Conservation (phyloP, 176 grass and related monocot genomes). For the Musa beccarii region DNA sequence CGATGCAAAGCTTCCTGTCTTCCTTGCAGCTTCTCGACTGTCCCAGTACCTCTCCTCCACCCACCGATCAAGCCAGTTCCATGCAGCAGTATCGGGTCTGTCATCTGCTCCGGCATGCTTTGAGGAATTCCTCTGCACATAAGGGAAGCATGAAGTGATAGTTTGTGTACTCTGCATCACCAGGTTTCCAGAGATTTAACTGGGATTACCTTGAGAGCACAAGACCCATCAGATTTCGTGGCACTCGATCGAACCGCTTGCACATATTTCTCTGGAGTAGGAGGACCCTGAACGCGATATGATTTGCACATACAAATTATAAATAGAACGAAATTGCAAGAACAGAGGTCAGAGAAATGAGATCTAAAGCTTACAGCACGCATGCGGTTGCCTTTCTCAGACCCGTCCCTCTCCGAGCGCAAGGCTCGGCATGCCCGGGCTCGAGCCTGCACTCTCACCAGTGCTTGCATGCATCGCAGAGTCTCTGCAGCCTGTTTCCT, state of each 20-base stretch:
- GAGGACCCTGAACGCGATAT: constrained; percentile 29
- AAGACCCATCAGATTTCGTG: constrained; percentile 37
- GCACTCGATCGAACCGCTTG: constrained; percentile 21
- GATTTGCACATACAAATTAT: neutral
- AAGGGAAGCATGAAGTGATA: neutral
- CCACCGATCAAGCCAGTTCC: constrained; percentile 83
- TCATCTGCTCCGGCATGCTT: constrained; percentile 29
- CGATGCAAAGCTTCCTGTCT: neutral
- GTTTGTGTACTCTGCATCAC: no score
- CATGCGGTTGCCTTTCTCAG: neutral
- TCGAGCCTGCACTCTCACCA: constrained; percentile 65
- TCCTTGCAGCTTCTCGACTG: neutral
- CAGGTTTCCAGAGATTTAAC: neutral
- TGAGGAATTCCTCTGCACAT: constrained; percentile 35
- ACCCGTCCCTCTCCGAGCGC: constrained; percentile 23
- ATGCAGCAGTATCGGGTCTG: constrained; percentile 49
- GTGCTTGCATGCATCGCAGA: constrained; percentile 88
- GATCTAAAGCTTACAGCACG: neutral
- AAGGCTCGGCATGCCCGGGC: constrained; percentile 45
- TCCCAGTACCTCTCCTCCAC: constrained; percentile 62
- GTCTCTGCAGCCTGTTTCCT: constrained; percentile 88
- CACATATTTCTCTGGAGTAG: constrained; percentile 61
- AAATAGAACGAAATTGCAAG: neutral
- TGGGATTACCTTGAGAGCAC: constrained; percentile 45
- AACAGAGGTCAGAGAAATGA: neutral